phyloP scores from a whole-genome alignment of 2,329 filamentous ascomycete genomes.

The Clonostachys chloroleuca region DNA sequence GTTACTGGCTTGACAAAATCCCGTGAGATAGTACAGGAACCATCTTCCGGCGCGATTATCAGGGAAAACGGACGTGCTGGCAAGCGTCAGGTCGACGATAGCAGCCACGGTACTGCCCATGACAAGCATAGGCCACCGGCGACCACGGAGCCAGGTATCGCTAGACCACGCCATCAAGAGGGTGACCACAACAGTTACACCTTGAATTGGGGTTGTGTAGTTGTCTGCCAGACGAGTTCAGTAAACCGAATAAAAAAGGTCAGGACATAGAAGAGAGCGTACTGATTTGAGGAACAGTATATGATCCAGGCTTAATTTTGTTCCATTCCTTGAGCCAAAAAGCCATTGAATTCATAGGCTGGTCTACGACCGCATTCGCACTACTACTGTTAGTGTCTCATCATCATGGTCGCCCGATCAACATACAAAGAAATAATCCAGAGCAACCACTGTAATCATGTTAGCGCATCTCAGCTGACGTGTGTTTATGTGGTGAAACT shows the following conservation, averaged over 20 bases:
- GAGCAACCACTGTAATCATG: background rate
- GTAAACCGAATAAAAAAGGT: background rate
- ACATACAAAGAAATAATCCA: slow-evolving; percentile 11
- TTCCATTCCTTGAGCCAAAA: slow-evolving; percentile 12
- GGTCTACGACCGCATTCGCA: background rate
- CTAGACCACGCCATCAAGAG: background rate
- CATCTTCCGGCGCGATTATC: background rate
- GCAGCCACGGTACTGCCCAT: background rate
- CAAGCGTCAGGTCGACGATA: background rate
- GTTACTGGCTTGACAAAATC: background rate
- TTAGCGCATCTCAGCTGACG: background rate
- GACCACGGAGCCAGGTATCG: background rate
- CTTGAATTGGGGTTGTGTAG: background rate
- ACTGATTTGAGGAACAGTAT: slow-evolving; percentile 11
- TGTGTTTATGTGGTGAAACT: background rate
- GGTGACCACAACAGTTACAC: background rate
- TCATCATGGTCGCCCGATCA: slow-evolving; percentile 2
- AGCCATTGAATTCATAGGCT: slow-evolving; percentile 3
- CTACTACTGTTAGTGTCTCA: background rate
- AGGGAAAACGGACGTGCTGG: background rate
- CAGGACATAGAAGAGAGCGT: background rate
- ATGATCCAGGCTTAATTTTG: slow-evolving; percentile 7
- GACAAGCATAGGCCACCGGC: slow-evolving; percentile 1
- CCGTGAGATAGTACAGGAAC: slow-evolving; percentile 1
- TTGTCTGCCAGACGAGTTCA: background rate